These are phyloP conservation scores for Dactylellina sp. DNA, from an alignment of 2,329 filamentous ascomycete genomes.

Conservation along the genomic window DNA sequence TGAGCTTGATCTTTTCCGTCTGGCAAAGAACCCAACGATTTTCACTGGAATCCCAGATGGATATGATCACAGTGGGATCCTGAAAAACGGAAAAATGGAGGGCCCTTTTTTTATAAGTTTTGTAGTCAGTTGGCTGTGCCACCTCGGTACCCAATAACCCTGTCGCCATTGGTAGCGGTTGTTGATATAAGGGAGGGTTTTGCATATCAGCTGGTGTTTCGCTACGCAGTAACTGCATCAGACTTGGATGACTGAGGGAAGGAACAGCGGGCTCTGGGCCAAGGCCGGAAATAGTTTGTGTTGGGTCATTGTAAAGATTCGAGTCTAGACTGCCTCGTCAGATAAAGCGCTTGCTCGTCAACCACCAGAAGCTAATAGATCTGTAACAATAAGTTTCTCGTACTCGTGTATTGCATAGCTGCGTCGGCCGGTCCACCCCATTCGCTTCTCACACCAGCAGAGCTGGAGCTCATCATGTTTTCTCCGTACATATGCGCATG, in stretches of 20 bases:
- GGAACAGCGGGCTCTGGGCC: not conserved
- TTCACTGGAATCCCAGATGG: not conserved
- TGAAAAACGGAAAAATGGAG: not conserved
- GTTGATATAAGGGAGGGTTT: not conserved
- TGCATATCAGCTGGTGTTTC: not conserved
- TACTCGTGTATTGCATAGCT: too few relatives aligned
- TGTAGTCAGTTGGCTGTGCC: not conserved
- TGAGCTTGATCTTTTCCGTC: constrained; percentile 1
- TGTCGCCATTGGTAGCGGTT: not conserved
- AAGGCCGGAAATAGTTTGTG: not conserved
- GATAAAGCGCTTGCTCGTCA: not conserved
- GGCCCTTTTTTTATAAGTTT: not conserved
- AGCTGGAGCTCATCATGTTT: too few relatives aligned
- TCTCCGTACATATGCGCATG: too few relatives aligned
- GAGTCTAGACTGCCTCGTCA: not conserved
- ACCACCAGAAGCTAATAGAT: too few relatives aligned
- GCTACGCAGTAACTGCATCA: not conserved
- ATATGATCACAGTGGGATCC: not conserved
- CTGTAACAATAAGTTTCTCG: too few relatives aligned
- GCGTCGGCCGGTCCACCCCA: too few relatives aligned
- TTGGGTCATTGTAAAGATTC: not conserved
- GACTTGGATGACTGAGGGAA: not conserved
- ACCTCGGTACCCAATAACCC: not conserved
- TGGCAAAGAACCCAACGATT: not conserved
- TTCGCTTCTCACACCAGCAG: too few relatives aligned